Percentiles rank a stretch among this genome's conserved stretches.
Evolutionary conservation across 345 rosid genomes (phyloP).

Genomic region (Tarenaya hassleriana): DNA sequence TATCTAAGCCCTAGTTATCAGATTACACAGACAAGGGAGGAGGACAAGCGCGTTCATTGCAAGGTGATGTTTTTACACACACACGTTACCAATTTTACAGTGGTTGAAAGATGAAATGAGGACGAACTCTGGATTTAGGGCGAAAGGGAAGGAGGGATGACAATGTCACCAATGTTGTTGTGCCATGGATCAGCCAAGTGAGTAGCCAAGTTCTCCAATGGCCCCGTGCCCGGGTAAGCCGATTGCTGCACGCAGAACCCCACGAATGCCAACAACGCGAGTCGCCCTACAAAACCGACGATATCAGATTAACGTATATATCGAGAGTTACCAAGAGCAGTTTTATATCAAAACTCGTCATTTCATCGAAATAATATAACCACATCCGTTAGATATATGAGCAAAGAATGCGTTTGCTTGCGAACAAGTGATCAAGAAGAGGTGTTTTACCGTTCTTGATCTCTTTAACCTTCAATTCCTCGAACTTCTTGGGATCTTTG

Average conservation of each 20-base stretch:
- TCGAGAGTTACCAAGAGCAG: too few relatives aligned
- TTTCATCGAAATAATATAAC: slow-evolving; percentile 8
- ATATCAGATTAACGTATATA: too few relatives aligned
- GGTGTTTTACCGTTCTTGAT: slow-evolving; percentile 63
- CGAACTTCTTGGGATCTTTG: slow-evolving; percentile 85
- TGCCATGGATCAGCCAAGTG: slow-evolving; percentile 99
- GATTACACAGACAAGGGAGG: too few relatives aligned
- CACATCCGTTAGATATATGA: background rate
- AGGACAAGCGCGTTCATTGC: too few relatives aligned
- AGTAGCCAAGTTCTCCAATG: slow-evolving; percentile 91
- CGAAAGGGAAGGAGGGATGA: slow-evolving; percentile 45
- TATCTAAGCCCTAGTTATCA: too few relatives aligned
- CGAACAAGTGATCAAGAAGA: too few relatives aligned
- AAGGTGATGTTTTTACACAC: too few relatives aligned
- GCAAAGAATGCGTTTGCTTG: too few relatives aligned
- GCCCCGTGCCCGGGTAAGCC: slow-evolving; percentile 96
- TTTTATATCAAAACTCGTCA: too few relatives aligned
- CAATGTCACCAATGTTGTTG: slow-evolving; percentile 73
- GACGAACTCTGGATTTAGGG: slow-evolving; percentile 17
- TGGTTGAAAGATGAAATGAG: too few relatives aligned
- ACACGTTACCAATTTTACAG: too few relatives aligned
- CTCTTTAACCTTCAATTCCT: slow-evolving; percentile 90
- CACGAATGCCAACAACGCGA: slow-evolving; percentile 88
- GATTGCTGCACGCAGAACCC: slow-evolving; percentile 95
- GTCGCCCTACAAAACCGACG: slow-evolving; percentile 44